These are phyloP conservation scores for Strobilomyces dryophilus DNA, from an alignment of 768 basidiomycete genomes.

Conservation along the genomic window DNA sequence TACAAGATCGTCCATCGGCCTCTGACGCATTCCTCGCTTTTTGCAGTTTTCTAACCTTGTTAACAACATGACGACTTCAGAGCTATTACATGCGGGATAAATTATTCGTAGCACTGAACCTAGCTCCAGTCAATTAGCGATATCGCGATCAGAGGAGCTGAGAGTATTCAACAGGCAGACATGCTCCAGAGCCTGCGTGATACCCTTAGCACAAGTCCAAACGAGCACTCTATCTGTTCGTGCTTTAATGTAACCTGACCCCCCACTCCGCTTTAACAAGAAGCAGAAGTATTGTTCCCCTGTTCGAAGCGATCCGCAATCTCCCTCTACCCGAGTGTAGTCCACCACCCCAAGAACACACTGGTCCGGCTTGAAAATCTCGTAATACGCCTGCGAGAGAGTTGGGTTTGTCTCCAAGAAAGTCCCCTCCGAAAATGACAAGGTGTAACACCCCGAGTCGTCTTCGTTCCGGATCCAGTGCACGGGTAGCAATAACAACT, in stretches of 20 bases:
- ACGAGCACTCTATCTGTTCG: constrained; percentile 13
- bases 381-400: constrained; percentile 14
- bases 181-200: constrained; percentile 10
- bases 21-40: constrained; percentile 10
- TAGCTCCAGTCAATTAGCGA: background rate
- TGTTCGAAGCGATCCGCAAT: constrained; percentile 6
- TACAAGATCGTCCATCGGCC: constrained; percentile 9
- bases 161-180: constrained; percentile 8
- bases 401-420: constrained; percentile 7
- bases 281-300: constrained; percentile 13
- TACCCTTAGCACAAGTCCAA: constrained; percentile 3
- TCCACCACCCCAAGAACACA: constrained; percentile 16
- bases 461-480: constrained; percentile 2
- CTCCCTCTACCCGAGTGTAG: constrained; percentile 5
- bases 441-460: constrained; percentile 5
- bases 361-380: constrained; percentile 13
- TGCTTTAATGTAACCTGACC: constrained; percentile 12
- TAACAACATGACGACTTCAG: background rate
- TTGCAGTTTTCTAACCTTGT: constrained; percentile 5
- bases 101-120: background rate
- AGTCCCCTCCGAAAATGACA: constrained; percentile 10
- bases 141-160: background rate
- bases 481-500: constrained; percentile 9
- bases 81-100: background rate
- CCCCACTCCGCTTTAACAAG: constrained; percentile 5